Base-by-base conservation (phyloP, 2,329 filamentous ascomycete species). In the Dothideomycetes sp. region DNA sequence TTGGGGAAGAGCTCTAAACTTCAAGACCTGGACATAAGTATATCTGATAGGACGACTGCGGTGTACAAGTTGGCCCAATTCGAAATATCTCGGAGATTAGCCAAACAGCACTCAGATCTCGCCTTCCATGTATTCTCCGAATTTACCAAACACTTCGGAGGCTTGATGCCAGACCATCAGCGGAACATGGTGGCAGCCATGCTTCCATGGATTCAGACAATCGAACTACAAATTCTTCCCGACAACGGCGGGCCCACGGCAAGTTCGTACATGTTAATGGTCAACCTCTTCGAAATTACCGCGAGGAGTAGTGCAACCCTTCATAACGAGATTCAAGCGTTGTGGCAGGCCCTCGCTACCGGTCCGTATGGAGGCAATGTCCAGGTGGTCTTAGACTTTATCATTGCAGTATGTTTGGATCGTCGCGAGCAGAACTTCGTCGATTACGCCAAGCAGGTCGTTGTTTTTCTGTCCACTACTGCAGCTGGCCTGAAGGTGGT, bases 31-130 rank as follows among this genome's bases (percentile, higher is more conserved):
- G 91, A 98, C 53, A 96, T 98, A 52, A 95, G 88, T 57, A 91
- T 98, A 42, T 93, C 89, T 0, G 93, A 98, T 63, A 96, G 95
- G 63, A 98, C 93, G 0, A 94, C 94, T 49, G 88, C 89, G 0
- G 89, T 98, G 3, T 98, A 96, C 63, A 98, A 98, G 63, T 70
- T 93, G 33, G 91, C 93, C 0, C 91, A 98, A 55, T 96, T 95
- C 49, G 89, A 96, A 56, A 93, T 94, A 16, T 96, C 91, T 0
- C 87, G 89, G 52, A 75, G 88, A 15, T 72, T 98, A 30, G 84
- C 88, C 1, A 85, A 84, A 52, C 84, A 93, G 47, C 85, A 98
- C 56, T 76, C 84, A 0, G 87, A 94, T 48, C 65, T 94, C 31
- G 88, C 89, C 0, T 95, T 96, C 53, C 77, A 88, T 42, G 81